phyloP scores from a whole-genome alignment of 768 basidiomycete genomes.

The Pisolithus marmoratus region DNA sequence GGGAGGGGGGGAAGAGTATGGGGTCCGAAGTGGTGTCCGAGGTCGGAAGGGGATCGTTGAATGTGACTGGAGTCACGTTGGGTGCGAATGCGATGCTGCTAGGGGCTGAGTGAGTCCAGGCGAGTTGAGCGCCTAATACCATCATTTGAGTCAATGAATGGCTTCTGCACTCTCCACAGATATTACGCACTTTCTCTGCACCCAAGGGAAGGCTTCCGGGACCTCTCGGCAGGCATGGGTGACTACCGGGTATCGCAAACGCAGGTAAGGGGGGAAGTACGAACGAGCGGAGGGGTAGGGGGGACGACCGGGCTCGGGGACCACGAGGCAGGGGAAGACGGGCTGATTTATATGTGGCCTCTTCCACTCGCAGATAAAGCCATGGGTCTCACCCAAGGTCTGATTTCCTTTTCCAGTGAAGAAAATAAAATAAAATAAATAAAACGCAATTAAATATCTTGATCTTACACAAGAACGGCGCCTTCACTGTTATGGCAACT shows the following conservation, averaged over 20 bases:
- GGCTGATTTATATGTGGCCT: too few species aligned
- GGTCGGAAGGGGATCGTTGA: constrained; percentile 41
- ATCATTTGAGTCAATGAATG: constrained; percentile 8
- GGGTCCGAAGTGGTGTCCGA: constrained; percentile 36
- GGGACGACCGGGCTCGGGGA: too few species aligned
- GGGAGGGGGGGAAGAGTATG: constrained; percentile 53
- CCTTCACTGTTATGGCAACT: too few species aligned
- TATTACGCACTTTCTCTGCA: not conserved
- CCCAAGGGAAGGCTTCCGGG: not conserved
- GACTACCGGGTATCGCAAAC: not conserved
- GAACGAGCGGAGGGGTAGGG: not conserved
- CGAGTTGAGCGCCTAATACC: constrained; percentile 35
- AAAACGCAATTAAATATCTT: too few species aligned
- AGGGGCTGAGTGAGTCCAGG: constrained; percentile 37
- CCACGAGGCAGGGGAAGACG: too few species aligned
- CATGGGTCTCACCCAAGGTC: too few species aligned
- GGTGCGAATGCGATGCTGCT: constrained; percentile 51
- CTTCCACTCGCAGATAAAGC: too few species aligned
- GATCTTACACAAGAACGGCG: too few species aligned
- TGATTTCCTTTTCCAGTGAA: too few species aligned
- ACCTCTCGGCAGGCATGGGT: not conserved
- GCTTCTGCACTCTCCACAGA: too few species aligned
- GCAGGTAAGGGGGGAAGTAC: not conserved
- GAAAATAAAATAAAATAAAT: too few species aligned
- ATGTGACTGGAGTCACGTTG: constrained; percentile 53